These are phyloP conservation scores for Athelia psychrophila DNA, from an alignment of 1,284 basidiomycete genomes.

Conservation along the genomic window DNA sequence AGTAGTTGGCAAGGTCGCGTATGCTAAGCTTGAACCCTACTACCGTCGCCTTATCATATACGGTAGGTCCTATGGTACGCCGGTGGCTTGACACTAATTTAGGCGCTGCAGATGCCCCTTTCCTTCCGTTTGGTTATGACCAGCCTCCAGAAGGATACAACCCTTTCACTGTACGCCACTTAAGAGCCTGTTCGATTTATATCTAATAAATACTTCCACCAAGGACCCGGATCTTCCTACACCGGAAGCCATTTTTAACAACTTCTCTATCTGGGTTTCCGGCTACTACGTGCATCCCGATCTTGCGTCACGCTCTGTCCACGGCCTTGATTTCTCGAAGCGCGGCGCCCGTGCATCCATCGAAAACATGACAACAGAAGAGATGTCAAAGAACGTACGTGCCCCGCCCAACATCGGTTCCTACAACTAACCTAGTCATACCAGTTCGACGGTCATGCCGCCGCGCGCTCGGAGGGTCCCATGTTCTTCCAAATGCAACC, in stretches of 20 bases:
- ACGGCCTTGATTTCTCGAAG: constrained; percentile 18
- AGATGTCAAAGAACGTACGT: constrained; percentile 14
- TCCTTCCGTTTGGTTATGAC: constrained; percentile 21
- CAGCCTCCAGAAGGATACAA: constrained; percentile 13
- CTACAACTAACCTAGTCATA: constrained; percentile 4
- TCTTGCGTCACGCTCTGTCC: constrained; percentile 16
- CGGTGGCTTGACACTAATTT: constrained; percentile 1
- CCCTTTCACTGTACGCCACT: constrained; percentile 10
- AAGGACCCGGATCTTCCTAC: constrained; percentile 14
- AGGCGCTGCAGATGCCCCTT: constrained; percentile 24
- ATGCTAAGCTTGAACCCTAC: constrained; percentile 22
- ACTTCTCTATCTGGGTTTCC: constrained; percentile 23
- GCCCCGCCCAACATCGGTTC: too few species aligned
- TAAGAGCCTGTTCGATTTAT: background rate
- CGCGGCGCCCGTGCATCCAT: constrained; percentile 11
- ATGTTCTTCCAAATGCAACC: constrained; percentile 23
- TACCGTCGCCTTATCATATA: constrained; percentile 27
- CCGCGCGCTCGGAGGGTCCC: constrained; percentile 16
- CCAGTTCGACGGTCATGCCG: constrained; percentile 4
- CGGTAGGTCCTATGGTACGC: constrained; percentile 17
- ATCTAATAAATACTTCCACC: background rate
- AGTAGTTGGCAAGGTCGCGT: constrained; percentile 16
- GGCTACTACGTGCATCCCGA: constrained; percentile 27
- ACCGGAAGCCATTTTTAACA: constrained; percentile 14
- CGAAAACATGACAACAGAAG: constrained; percentile 18